A percentile compares a stretch with the other conserved stretches of the same genome.
These are phyloP conservation scores for Blastobotrys persicus DNA, from an alignment of 1,139 yeast genomes.

Conservation along the genomic window DNA sequence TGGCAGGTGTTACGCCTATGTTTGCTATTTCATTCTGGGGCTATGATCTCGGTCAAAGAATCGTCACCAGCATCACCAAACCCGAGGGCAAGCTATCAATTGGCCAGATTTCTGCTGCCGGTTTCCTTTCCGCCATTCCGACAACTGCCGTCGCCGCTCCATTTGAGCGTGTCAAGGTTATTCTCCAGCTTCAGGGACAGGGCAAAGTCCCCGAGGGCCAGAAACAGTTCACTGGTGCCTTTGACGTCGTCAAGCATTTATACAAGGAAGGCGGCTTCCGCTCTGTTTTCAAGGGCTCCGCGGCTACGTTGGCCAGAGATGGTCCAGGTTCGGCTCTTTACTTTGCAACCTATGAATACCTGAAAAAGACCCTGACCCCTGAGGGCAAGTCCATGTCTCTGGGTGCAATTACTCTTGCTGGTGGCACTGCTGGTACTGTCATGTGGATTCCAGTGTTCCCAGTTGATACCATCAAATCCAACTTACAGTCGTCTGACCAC, in stretches of 20 bases:
- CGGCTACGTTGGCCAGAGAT: slow-evolving; percentile 91
- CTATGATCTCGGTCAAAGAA: slow-evolving; percentile 83
- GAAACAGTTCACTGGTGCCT: slow-evolving; percentile 47
- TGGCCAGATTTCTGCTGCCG: slow-evolving; percentile 81
- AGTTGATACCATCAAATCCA: slow-evolving; percentile 89
- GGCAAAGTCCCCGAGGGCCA: slow-evolving; percentile 35
- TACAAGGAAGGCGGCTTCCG: slow-evolving; percentile 77
- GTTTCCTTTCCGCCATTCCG: slow-evolving; percentile 93
- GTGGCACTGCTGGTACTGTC: slow-evolving; percentile 92
- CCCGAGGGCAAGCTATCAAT: slow-evolving; percentile 52
- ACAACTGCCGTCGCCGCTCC: slow-evolving; percentile 96
- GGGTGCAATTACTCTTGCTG: slow-evolving; percentile 78
- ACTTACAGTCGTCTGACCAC: slow-evolving; percentile 65
- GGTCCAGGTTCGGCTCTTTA: slow-evolving; percentile 98
- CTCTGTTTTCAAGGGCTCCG: slow-evolving; percentile 87
- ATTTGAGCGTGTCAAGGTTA: slow-evolving; percentile 91
- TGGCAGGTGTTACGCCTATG: slow-evolving; percentile 95
- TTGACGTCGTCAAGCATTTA: slow-evolving; percentile 64
- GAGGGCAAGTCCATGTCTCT: slow-evolving; percentile 59
- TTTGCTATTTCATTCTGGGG: slow-evolving; percentile 99
- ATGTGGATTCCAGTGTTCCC: slow-evolving; percentile 99
- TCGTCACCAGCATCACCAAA: slow-evolving; percentile 51
- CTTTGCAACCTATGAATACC: slow-evolving; percentile 88
- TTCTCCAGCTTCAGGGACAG: slow-evolving; percentile 76
- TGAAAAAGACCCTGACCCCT: slow-evolving; percentile 61